These are phyloP conservation scores for Botrytis sinoallii DNA, from an alignment of 2,329 filamentous ascomycete genomes.

Conservation along the genomic window DNA sequence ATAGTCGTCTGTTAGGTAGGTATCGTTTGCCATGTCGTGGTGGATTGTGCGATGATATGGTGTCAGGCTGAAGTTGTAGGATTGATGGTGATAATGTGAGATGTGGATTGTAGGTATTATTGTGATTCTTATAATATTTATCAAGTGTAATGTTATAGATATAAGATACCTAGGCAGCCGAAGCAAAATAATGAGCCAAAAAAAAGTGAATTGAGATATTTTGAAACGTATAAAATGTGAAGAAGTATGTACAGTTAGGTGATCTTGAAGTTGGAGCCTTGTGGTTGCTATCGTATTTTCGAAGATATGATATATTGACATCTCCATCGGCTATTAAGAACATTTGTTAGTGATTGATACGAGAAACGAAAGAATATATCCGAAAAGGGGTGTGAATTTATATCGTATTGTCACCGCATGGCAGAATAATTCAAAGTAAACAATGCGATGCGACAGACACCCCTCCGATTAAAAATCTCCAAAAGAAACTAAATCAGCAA, in stretches of 20 bases:
- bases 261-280: not conserved
- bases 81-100: not conserved
- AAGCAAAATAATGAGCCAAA: not conserved
- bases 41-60: not conserved
- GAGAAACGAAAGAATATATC: not conserved
- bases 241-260: not conserved
- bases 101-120: not conserved
- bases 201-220: not conserved
- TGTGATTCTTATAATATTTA: not conserved
- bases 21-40: constrained; percentile 12
- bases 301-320: not conserved
- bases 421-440: constrained; percentile 24
- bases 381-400: not conserved
- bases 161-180: not conserved
- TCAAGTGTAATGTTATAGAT: too few species aligned
- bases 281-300: constrained; percentile 8
- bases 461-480: not conserved
- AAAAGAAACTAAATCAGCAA: not conserved
- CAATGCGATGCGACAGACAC: constrained; percentile 21
- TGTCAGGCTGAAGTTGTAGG: not conserved
- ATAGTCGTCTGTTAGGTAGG: constrained; percentile 67
- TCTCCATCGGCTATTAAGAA: not conserved
- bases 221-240: not conserved
- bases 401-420: not conserved
- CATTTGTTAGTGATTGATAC: not conserved